These are phyloP conservation scores for Eucalyptus erythrocorys DNA, from an alignment of 345 rosid genomes.

Conservation along the genomic window DNA sequence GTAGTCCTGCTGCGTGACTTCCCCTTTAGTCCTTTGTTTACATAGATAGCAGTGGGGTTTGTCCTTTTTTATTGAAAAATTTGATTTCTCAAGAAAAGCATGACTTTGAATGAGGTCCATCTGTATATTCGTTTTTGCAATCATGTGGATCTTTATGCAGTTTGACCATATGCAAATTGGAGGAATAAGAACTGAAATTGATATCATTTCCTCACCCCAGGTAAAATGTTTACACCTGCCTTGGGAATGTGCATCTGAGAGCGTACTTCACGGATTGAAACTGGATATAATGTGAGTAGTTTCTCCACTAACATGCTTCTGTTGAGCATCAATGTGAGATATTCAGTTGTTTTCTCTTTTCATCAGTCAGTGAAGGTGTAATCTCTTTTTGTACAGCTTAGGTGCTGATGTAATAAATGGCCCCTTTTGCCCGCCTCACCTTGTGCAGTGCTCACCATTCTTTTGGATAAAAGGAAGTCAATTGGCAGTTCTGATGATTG, in stretches of 20 bases:
- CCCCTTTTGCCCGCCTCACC: conserved; percentile 59
- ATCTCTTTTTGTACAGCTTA: conserved; percentile 20
- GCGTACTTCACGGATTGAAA: neutral
- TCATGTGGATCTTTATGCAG: neutral
- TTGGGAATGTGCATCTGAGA: neutral
- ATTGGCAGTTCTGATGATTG: no score
- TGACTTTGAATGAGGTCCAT: neutral
- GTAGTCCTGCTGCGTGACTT: neutral
- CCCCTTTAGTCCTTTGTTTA: neutral
- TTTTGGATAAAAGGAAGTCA: conserved; percentile 18
- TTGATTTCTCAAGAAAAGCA: neutral
- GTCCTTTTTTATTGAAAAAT: neutral
- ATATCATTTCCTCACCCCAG: neutral
- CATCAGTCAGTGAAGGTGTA: neutral
- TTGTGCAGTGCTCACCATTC: conserved; percentile 46
- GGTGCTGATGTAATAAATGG: conserved; percentile 84
- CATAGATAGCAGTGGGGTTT: neutral
- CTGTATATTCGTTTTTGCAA: neutral
- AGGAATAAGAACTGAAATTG: neutral
- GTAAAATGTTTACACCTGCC: neutral
- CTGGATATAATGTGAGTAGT: neutral
- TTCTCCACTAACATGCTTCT: neutral
- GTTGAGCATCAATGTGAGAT: neutral
- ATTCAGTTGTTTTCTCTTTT: neutral
- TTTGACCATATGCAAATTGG: neutral